Evolutionary conservation across 208 protist genomes (phyloP), one percentile per base, ranked within the genome.

Genomic region (Wallacemonas collosoma): DNA sequence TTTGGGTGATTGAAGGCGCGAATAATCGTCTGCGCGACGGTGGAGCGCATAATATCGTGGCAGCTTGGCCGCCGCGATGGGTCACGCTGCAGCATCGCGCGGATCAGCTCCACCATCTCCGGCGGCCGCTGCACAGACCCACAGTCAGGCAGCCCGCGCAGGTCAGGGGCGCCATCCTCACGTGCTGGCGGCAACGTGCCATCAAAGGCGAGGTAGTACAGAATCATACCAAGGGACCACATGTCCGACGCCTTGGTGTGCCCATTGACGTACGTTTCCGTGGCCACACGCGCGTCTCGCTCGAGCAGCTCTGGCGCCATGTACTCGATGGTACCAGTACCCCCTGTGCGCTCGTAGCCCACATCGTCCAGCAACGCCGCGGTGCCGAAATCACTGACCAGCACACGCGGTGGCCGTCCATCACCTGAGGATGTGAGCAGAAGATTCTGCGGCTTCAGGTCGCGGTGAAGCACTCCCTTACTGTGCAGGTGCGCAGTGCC

Each of bases 301-400:
- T 93, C 87, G 63, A 97, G 81, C 15, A 97, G 86, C 84, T 97
- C 90, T 11, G 93, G 93, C 35, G 93, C 90, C 88, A 95, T 95
- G 79, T 95, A 97, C 82, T 97, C 90, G 43, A 93, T 68, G 15
- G 93, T 97, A 4, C 93, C 93, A 0, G 93, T 97, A 38, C 88
- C 87, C 12, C 93, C 93, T 2, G 88, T 93, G 15, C 89, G 84
- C 17, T 93, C 87, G 55, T 88, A 85, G n/a, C 71, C 58, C 54
- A 87, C 56, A 44, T 93, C 88, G 53, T 64, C 69, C 38, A 94
- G 82, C 36, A 95, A 65, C 35, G 87, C 82, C 14, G 89, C 88
- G 7, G 92, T 95, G 55, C 92, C 92, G 73, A 97, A 97, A 72
- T 97, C 92, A 71, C 87, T 92, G 14, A 97, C 89, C 43, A 97